A percentile compares a stretch with the other conserved stretches of the same genome.
phyloP scores from a whole-genome alignment of 2,329 filamentous ascomycete species.

The Epicoccum sorghinum region DNA sequence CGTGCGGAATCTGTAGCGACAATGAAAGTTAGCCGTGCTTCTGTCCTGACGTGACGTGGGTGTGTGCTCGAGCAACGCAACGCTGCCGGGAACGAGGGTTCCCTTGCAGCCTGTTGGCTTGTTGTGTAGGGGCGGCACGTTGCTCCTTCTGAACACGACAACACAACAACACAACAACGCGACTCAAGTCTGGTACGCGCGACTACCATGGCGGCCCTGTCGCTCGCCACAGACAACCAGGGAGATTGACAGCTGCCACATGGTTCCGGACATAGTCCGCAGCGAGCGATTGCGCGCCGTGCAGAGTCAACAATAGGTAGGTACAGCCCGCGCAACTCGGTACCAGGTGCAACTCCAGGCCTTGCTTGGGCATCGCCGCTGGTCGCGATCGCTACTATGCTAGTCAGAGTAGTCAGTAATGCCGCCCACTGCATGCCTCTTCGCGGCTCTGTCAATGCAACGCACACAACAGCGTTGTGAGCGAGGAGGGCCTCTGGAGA shows the following conservation, averaged over 20 bases:
- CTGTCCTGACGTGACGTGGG: neutral
- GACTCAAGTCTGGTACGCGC: conserved; percentile 10
- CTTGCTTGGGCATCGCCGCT: too few species aligned
- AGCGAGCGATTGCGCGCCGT: conserved; percentile 8
- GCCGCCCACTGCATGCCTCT: too few species aligned
- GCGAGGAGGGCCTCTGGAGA: too few species aligned
- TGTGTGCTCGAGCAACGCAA: conserved; percentile 18
- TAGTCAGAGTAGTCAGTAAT: too few species aligned
- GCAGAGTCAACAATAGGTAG: conserved; percentile 2
- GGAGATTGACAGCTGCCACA: conserved; percentile 14
- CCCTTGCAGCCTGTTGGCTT: conserved; percentile 21
- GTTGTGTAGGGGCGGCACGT: conserved; percentile 7
- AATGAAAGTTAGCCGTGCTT: conserved; percentile 6
- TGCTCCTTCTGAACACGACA: conserved; percentile 3
- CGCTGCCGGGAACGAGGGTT: conserved; percentile 10
- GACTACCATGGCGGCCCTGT: conserved; percentile 4
- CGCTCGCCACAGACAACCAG: conserved; percentile 1
- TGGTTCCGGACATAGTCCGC: conserved; percentile 3
- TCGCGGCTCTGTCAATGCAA: too few species aligned
- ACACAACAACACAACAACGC: conserved; percentile 12
- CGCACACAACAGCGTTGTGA: neutral
- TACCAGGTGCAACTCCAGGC: too few species aligned
- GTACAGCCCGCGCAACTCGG: too few species aligned
- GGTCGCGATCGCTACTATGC: too few species aligned
- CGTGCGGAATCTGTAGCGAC: conserved; percentile 13